Conservation (phyloP, 768 basidiomycete species). For the Pisolithus albus region DNA sequence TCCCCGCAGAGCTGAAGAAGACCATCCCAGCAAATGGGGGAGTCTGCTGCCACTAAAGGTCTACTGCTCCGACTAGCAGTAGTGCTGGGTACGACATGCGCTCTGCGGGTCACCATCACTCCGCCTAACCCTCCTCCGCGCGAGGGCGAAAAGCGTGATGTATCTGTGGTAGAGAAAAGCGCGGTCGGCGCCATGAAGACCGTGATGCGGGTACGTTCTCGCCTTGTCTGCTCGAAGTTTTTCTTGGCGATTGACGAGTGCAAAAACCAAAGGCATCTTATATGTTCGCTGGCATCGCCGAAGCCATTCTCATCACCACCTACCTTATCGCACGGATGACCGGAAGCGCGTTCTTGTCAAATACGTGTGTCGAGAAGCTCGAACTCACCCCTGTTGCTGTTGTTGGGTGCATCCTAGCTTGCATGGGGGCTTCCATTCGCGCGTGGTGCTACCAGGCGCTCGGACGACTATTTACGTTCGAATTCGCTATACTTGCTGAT, state of each 20-base stretch:
- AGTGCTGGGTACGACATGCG: background rate
- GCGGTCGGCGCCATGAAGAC: background rate
- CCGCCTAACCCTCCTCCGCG: background rate
- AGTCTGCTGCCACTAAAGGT: background rate
- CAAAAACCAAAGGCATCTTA: background rate
- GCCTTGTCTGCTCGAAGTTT: background rate
- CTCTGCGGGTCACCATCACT: constrained; percentile 5
- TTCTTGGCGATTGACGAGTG: background rate
- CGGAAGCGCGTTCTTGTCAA: background rate
- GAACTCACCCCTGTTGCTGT: constrained; percentile 10
- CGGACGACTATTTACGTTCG: constrained; percentile 34
- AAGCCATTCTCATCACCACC: background rate
- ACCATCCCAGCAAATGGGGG: background rate
- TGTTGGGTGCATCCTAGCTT: constrained; percentile 15
- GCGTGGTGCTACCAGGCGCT: constrained; percentile 30
- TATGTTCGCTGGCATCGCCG: background rate
- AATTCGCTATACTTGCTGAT: constrained; percentile 28
- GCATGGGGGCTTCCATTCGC: constrained; percentile 24
- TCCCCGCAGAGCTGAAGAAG: no score
- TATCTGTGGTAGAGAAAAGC: background rate
- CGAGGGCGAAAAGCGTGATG: background rate
- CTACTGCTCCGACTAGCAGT: constrained; percentile 2
- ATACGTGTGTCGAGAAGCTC: constrained; percentile 7
- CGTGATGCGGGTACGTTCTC: background rate
- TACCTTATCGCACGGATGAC: background rate